phyloP scores from a whole-genome alignment of 371 early-diverging fungal species.

The Zopfochytrium polystomum region DNA sequence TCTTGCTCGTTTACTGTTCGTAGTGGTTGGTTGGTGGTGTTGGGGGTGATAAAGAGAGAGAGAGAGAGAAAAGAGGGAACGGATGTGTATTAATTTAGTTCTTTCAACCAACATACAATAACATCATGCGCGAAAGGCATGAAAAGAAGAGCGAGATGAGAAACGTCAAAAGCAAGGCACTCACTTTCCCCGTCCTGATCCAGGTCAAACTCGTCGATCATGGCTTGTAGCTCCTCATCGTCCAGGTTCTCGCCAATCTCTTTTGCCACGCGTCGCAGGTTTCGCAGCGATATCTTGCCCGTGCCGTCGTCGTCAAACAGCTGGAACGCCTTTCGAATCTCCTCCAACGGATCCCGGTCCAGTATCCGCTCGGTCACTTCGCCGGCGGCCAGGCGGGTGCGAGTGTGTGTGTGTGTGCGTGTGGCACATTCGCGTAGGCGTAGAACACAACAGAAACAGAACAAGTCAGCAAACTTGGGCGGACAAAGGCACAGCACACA shows the following conservation, averaged over 20 bases:
- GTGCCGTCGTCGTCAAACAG: constrained; percentile 69
- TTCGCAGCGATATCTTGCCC: constrained; percentile 61
- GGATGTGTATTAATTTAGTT: neutral
- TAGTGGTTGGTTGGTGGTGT: neutral
- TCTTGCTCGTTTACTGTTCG: constrained; percentile 66
- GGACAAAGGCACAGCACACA: neutral
- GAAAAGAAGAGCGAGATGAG: constrained; percentile 3
- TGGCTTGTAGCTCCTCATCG: constrained; percentile 70
- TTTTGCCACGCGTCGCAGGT: constrained; percentile 64
- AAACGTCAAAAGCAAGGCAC: constrained; percentile 20
- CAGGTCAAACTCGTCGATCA: constrained; percentile 79
- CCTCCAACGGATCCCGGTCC: constrained; percentile 71
- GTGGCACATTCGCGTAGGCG: too few relatives aligned
- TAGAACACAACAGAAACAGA: neutral
- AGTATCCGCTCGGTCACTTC: constrained; percentile 67
- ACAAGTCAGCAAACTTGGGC: neutral
- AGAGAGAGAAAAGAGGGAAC: neutral
- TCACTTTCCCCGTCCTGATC: constrained; percentile 72
- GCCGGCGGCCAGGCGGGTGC: too few relatives aligned
- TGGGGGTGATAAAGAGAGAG: constrained; percentile 7
- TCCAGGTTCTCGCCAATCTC: constrained; percentile 73
- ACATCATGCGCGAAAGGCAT: neutral
- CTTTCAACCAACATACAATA: neutral
- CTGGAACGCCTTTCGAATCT: constrained; percentile 71
- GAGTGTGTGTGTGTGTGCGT: too few relatives aligned